Evolutionary conservation across 306 rosid species (phyloP).

Genomic region (Trifolium dubium): DNA sequence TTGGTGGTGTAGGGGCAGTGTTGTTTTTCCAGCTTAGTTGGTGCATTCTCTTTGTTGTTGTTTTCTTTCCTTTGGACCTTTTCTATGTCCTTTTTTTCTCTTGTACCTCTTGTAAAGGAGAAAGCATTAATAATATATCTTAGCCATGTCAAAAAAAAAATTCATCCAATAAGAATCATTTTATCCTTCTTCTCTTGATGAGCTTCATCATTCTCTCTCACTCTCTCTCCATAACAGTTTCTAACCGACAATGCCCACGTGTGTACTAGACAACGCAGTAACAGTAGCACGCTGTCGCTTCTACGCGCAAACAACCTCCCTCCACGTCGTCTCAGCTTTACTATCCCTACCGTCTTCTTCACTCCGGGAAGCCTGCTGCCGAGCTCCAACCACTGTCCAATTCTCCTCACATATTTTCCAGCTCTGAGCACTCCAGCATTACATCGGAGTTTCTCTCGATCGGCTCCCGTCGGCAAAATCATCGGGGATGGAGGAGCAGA

Average conservation of each 20-base stretch:
- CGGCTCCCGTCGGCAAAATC: slow-evolving; percentile 61
- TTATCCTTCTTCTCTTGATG: too few relatives aligned
- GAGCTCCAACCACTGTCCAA: slow-evolving; percentile 53
- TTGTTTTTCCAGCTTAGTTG: too few relatives aligned
- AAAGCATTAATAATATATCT: too few relatives aligned
- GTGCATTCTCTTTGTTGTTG: too few relatives aligned
- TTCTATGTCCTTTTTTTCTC: too few relatives aligned
- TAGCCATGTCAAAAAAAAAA: too few relatives aligned
- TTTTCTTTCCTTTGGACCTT: too few relatives aligned
- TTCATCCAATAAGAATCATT: too few relatives aligned
- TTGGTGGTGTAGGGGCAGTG: too few relatives aligned
- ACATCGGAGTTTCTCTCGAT: slow-evolving; percentile 82
- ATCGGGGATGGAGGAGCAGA: slow-evolving; percentile 47
- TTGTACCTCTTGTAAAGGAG: too few relatives aligned
- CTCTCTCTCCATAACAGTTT: slow-evolving; percentile 68
- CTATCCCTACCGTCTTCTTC: slow-evolving; percentile 63
- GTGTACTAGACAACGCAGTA: slow-evolving; percentile 81
- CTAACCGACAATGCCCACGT: slow-evolving; percentile 86
- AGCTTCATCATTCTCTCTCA: too few relatives aligned
- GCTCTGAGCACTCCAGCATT: slow-evolving; percentile 76
- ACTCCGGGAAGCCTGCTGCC: slow-evolving; percentile 78
- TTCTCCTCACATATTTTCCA: slow-evolving; percentile 53
- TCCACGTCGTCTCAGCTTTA: slow-evolving; percentile 82
- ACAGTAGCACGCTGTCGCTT: slow-evolving; percentile 73
- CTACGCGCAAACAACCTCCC: slow-evolving; percentile 87